phyloP scores from a whole-genome alignment of 129 eudicot genomes.

The Escallonia rubra region DNA sequence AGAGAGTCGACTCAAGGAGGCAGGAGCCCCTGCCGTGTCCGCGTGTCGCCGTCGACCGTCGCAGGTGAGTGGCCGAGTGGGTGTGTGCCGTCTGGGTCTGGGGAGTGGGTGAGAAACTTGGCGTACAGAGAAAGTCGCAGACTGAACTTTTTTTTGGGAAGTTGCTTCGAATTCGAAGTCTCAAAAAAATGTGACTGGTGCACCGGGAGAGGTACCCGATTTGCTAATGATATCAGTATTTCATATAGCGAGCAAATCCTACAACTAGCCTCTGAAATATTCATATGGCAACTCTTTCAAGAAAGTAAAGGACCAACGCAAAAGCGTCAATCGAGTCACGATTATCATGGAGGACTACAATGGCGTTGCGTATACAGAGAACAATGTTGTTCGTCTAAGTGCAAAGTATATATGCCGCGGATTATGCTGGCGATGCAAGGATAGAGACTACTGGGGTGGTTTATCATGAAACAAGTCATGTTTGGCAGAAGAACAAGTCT shows the following conservation, averaged over 20 bases:
- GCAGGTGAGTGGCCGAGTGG: too few species aligned
- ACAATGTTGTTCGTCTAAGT: slow-evolving; percentile 36
- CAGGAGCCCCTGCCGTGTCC: too few species aligned
- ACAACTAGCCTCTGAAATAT: slow-evolving; percentile 5
- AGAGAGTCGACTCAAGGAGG: too few species aligned
- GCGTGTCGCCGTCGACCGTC: too few species aligned
- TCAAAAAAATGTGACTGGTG: too few species aligned
- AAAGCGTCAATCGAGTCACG: slow-evolving; percentile 9
- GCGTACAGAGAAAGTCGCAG: too few species aligned
- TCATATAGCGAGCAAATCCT: slow-evolving; percentile 14
- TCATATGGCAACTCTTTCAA: slow-evolving; percentile 39
- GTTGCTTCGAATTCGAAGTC: too few species aligned
- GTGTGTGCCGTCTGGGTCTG: too few species aligned
- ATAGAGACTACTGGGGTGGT: slow-evolving; percentile 35
- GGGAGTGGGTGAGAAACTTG: too few species aligned
- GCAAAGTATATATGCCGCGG: slow-evolving; percentile 18
- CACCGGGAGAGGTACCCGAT: slow-evolving; percentile 15
- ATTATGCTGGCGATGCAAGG: slow-evolving; percentile 30
- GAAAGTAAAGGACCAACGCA: slow-evolving; percentile 22
- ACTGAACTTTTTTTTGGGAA: too few species aligned
- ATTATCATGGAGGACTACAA: slow-evolving; percentile 34
- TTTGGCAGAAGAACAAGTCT: slow-evolving; percentile 62
- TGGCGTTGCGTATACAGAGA: slow-evolving; percentile 35
- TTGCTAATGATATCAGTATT: slow-evolving; percentile 21
- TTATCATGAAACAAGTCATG: slow-evolving; percentile 55